Conservation (phyloP, 2,329 filamentous ascomycete genomes). For the Clonostachys solani region DNA sequence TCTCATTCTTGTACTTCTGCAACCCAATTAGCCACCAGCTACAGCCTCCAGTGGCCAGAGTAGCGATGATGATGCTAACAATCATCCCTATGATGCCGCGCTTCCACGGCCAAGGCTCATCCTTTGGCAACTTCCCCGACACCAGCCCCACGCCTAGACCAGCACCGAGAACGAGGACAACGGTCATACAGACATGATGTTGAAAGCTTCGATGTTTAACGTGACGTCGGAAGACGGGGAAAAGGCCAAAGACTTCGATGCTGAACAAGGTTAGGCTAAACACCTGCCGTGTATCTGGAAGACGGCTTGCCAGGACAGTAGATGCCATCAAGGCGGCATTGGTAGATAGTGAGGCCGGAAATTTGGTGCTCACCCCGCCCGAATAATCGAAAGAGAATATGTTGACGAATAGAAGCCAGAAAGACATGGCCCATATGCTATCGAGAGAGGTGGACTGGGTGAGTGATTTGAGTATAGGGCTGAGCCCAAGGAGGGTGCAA, state of each 20-base stretch:
- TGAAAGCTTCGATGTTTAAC: conserved; percentile 77
- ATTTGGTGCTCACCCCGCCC: conserved; percentile 57
- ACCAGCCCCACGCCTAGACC: conserved; percentile 71
- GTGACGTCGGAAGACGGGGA: conserved; percentile 94
- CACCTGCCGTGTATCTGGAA: conserved; percentile 88
- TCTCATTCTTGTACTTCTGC: conserved; percentile 99
- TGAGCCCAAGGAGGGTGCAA: conserved; percentile 84
- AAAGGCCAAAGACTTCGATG: conserved; percentile 95
- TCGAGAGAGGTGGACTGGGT: conserved; percentile 88
- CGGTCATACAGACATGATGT: conserved; percentile 74
- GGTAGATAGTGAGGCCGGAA: conserved; percentile 76
- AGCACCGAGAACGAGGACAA: conserved; percentile 72
- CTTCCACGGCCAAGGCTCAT: conserved; percentile 43
- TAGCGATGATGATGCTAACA: conserved; percentile 69
- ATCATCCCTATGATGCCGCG: conserved; percentile 66
- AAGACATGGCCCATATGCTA: conserved; percentile 96
- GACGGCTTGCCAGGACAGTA: conserved; percentile 84
- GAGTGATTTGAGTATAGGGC: conserved; percentile 94
- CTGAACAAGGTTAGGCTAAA: conserved; percentile 94
- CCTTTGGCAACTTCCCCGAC: conserved; percentile 35
- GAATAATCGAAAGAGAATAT: conserved; percentile 98
- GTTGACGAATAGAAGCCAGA: conserved; percentile 90
- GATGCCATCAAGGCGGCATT: conserved; percentile 96
- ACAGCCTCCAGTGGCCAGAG: conserved; percentile 83
- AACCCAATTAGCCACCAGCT: conserved; percentile 97